Base-by-base conservation (phyloP, 257 asterid genomes). In the Solanum bukasovii region DNA sequence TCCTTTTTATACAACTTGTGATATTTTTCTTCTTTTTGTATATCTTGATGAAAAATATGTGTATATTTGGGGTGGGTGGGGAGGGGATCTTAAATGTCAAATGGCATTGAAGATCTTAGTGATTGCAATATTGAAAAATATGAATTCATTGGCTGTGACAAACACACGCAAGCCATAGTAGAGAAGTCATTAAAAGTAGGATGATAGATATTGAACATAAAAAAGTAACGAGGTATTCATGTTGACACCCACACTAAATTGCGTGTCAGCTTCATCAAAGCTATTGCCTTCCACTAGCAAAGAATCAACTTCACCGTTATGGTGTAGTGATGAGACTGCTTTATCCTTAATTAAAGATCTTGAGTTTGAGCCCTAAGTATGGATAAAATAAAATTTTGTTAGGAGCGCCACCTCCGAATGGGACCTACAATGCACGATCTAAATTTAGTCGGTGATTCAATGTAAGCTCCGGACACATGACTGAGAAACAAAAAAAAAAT, bases 351-450 rank as follows among this genome's bases (percentile, higher is more conserved):
- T 56, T 0, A 56, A 0, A 56, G 1, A 0, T 56, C 0, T 56
- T 4, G n/a, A 6, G 4, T 56, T 56, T 6, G 0, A 14, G 7
- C 21, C 0, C 1, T 5, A 0, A 14, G 3, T 14, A 49, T 5
- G 21, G 2, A 44, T 18, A 49, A 49, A 14, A 49, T 20, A 52
- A 52, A 52, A 18, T 18, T 0, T 0, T 18, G 0, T 52, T 52
- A 0, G 10, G 4, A 52, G 0, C 4, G 23, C 1, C 10, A 18
- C n/a, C 0, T 1, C 4, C 0, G 0, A 18, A 52, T 18, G 4
- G 0, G 10, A 0, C 63, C 4, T 52, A 18, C 4, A 56, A 0
- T 18, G 4, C 9, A 0, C 65, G 1, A 56, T 56, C 4, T 52
- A 0, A 56, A 56, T 56, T 52, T 56, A 56, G 2, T 18, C 9